Percentiles rank a stretch among this genome's conserved stretches.
phyloP scores from a whole-genome alignment of 805 yeast species.

The Candida broadrunensis region DNA sequence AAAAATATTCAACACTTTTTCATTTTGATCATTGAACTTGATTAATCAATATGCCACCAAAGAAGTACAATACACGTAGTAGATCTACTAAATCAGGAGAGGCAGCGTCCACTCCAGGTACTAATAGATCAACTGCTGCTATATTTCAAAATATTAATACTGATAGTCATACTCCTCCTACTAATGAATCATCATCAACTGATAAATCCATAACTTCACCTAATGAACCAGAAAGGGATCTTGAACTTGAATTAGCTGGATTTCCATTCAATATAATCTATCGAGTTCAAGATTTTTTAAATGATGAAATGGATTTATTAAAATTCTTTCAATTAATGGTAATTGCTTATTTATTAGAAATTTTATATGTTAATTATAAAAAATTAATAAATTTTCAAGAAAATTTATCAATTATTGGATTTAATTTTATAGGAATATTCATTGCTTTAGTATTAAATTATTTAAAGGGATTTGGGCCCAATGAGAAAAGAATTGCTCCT shows the following conservation, averaged over 20 bases:
- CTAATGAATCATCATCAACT: neutral
- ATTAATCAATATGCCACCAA: constrained; percentile 13
- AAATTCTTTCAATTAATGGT: constrained; percentile 31
- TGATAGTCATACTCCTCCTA: neutral
- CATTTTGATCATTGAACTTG: too few species aligned
- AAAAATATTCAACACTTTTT: too few species aligned
- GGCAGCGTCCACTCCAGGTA: neutral
- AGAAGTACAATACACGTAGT: constrained; percentile 7
- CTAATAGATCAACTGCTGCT: constrained; percentile 11
- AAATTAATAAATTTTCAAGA: constrained; percentile 14
- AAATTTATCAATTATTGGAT: constrained; percentile 20
- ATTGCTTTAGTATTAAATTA: constrained; percentile 27
- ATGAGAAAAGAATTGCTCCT: constrained; percentile 22
- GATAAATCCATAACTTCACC: neutral
- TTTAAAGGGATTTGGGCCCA: constrained; percentile 15
- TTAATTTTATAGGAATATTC: constrained; percentile 31
- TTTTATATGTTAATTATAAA: constrained; percentile 22
- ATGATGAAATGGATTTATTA: constrained; percentile 27
- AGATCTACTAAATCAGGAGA: constrained; percentile 2
- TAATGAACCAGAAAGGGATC: neutral
- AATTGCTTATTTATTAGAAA: constrained; percentile 25
- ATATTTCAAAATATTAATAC: constrained; percentile 9
- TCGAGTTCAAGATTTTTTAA: constrained; percentile 36
- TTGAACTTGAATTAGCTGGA: constrained; percentile 5
- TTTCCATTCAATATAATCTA: constrained; percentile 26